These are phyloP conservation scores for Parietaria judaica DNA, from an alignment of 306 rosid species.

Conservation along the genomic window DNA sequence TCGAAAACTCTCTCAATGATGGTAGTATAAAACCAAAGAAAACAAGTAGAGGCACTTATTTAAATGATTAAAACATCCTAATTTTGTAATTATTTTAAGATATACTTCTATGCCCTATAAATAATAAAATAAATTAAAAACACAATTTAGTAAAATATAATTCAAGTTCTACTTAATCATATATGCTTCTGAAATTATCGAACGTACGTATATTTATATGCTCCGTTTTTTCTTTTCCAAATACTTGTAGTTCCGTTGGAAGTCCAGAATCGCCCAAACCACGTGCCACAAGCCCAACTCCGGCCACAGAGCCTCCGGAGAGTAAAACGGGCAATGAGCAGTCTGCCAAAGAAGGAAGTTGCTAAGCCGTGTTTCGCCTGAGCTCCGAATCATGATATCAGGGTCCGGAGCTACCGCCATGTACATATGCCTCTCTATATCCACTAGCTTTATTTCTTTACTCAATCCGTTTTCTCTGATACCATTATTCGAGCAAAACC, in stretches of 20 bases:
- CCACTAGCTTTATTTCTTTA: conserved; percentile 34
- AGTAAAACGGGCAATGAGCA: conserved; percentile 43
- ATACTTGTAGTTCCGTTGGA: conserved; percentile 45
- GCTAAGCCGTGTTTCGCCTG: conserved; percentile 63
- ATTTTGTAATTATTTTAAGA: no score
- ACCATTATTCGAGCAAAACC: not conserved
- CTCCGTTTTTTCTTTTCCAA: conserved; percentile 53
- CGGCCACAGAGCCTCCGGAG: conserved; percentile 72
- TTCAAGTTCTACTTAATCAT: no score
- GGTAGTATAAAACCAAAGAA: no score
- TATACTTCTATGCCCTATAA: no score
- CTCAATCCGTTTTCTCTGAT: conserved; percentile 18
- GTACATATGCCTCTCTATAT: conserved; percentile 58
- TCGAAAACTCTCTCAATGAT: no score
- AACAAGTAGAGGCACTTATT: no score
- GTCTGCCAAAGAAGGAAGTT: conserved; percentile 85
- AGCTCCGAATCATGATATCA: conserved; percentile 54
- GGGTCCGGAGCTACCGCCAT: conserved; percentile 80
- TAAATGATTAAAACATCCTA: no score
- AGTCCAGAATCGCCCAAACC: conserved; percentile 57
- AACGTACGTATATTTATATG: not conserved
- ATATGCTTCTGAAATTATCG: no score
- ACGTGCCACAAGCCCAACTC: conserved; percentile 60
- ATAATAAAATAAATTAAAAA: no score
- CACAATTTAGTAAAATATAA: no score